Evolutionary conservation across 768 basidiomycete species (phyloP), one percentile per base, ranked within the genome.

Genomic region (Trametes cinnabarina): DNA sequence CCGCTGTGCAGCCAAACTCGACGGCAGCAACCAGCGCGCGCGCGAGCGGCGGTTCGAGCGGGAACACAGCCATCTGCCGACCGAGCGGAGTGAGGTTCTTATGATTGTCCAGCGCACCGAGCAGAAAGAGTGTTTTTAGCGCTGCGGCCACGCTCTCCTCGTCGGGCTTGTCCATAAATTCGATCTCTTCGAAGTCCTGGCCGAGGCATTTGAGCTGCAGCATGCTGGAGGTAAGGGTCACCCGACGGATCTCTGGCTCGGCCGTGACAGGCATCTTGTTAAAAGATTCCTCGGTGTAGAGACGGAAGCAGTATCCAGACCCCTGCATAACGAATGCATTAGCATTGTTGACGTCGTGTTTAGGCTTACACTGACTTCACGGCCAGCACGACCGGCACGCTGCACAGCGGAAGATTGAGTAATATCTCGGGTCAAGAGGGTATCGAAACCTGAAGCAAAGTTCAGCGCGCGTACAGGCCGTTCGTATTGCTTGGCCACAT

Each of bases 301-400:
- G 76, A 22, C 97, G 84, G 74, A 91, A 99, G 72, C 97, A 99
- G 46, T 81, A 77, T 8, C 97, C 97, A 30, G 79, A 74, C 4
- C 91, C 87, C 89, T 92, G 58, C 26, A 53, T 49, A 47, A 34
- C 9, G 25, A 20, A 37, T 12, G n/a, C 49, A 34, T 47, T 17
- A 40, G 46, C 12, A 25, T 8, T 28, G 23, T 17, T 10, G 11
- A 47, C 0, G 20, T 17, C 4, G 32, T 34, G 7, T 0, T 12
- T 17, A 9, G 30, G 0, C 14, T 14, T 0, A 15, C 20, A 67
- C 74, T 42, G 66, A 90, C 90, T 73, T 98, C 94, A 56, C 97
- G 92, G 61, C 97, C 97, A 0, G 96, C 97, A 55, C 97, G 92
- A 70, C 97, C 97, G 3, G 94, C 83, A n/a, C 97, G 80, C 71